Evolutionary conservation across 2,329 filamentous ascomycete species (phyloP), one percentile per base, ranked within the genome.

Genomic region (Aspergillus ustus): DNA sequence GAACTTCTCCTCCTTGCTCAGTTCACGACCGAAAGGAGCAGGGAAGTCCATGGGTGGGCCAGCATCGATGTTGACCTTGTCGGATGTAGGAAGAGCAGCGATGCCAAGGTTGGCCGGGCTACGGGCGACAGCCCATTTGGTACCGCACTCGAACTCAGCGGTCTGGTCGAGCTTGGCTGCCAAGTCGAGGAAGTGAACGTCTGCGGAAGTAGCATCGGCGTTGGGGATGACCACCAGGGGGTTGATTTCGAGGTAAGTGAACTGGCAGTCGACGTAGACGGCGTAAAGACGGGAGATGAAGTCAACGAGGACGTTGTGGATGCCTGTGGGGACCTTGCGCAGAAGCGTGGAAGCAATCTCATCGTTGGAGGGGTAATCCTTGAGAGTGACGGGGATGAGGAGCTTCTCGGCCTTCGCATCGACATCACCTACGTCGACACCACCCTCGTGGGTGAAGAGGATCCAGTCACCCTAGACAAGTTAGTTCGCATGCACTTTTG

Each of bases 171-270:
- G 85, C 89, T 99, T 99, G 78, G 95, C 95, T 73, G 95, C 95
- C 78, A 99, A 86, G 84, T 99, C 95, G 71, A 99, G 88, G 89
- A 99, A 99, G 87, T 97, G 88, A 58, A 99, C 95, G 46, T 93
- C 90, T 61, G 95, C 95, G 62, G 93, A 97, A 70, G 94, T 98
- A 77, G 87, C 91, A 73, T 93, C 89, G 69, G 87, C 90, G 80
- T 98, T 98, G 80, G 95, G 95, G 74, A 99, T 94, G 78, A 97
- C 95, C 65, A 99, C 95, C 68, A 99, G 85, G 71, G 95, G 95
- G 89, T 99, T 99, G 86, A 99, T 99, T 83, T 99, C 95, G 72
- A 99, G 92, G 85, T 99, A 99, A 76, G 95, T 98, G 88, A 99
- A 99, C 83, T 99, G 95, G 88, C 92, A 96, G 86, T 99, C 95